Evolutionary conservation across 2,329 filamentous ascomycete species (phyloP).

Genomic region (Exserohilum rostratum): DNA sequence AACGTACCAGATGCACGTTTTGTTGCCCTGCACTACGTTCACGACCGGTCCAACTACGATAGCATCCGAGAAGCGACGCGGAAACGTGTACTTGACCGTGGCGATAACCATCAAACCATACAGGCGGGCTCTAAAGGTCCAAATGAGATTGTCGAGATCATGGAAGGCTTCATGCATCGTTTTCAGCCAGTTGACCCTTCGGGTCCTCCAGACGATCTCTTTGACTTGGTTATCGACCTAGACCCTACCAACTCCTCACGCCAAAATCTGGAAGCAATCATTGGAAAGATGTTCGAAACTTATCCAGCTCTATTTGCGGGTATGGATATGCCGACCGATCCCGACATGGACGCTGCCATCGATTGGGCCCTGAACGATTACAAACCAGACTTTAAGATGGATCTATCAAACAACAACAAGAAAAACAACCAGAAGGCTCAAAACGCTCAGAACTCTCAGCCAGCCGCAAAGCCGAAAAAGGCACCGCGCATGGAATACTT

Average conservation of each 20-base stretch:
- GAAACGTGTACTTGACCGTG: constrained; percentile 79
- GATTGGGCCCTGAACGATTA: constrained; percentile 77
- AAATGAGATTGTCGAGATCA: constrained; percentile 81
- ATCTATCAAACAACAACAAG: constrained; percentile 60
- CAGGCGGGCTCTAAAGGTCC: constrained; percentile 76
- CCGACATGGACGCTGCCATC: constrained; percentile 82
- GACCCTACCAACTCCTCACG: constrained; percentile 79
- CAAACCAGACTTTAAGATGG: constrained; percentile 75
- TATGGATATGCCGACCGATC: constrained; percentile 67
- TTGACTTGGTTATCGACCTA: constrained; percentile 84
- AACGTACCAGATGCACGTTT: constrained; percentile 69
- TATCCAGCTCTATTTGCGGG: constrained; percentile 76
- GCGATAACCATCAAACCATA: constrained; percentile 98
- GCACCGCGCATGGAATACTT: constrained; percentile 67
- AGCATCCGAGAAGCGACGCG: constrained; percentile 76
- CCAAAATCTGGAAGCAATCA: constrained; percentile 80
- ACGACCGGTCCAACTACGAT: constrained; percentile 70
- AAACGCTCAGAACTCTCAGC: constrained; percentile 26
- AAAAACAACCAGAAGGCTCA: constrained; percentile 31
- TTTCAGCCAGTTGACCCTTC: constrained; percentile 79
- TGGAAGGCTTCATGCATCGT: constrained; percentile 89
- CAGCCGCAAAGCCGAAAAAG: constrained; percentile 56
- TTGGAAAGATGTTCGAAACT: constrained; percentile 71
- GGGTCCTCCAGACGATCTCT: constrained; percentile 75
- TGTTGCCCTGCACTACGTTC: constrained; percentile 87